phyloP scores from a whole-genome alignment of 345 rosid genomes.

The Orychophragmus violaceus region DNA sequence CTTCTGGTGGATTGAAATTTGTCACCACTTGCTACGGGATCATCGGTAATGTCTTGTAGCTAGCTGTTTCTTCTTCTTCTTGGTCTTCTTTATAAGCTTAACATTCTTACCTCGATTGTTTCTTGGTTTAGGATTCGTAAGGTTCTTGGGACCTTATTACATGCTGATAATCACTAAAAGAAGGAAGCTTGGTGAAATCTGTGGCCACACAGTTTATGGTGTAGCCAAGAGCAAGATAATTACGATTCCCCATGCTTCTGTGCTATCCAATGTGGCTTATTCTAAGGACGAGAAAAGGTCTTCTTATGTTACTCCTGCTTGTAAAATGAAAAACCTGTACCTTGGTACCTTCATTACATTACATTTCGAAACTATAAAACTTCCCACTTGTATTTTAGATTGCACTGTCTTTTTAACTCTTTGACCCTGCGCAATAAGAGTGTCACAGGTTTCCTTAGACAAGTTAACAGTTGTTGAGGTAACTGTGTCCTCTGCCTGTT shows the following conservation, averaged over 20 bases:
- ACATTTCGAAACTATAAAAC: slow-evolving; percentile 13
- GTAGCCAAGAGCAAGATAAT: slow-evolving; percentile 67
- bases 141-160: slow-evolving; percentile 91
- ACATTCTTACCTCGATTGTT: neutral
- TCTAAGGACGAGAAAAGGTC: slow-evolving; percentile 98
- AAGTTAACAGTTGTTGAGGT: slow-evolving; percentile 43
- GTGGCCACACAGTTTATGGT: slow-evolving; percentile 72
- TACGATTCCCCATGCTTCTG: slow-evolving; percentile 57
- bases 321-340: slow-evolving; percentile 68
- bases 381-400: slow-evolving; percentile 46
- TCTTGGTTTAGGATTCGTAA: slow-evolving; percentile 60
- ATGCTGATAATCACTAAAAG: slow-evolving; percentile 87
- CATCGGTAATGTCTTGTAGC: slow-evolving; percentile 44
- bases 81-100: neutral
- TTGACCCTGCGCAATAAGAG: slow-evolving; percentile 21
- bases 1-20: slow-evolving; percentile 80
- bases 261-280: slow-evolving; percentile 71
- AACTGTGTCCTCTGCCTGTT: slow-evolving; percentile 13
- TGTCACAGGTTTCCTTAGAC: slow-evolving; percentile 37
- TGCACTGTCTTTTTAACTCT: slow-evolving; percentile 23
- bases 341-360: slow-evolving; percentile 41
- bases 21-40: slow-evolving; percentile 80
- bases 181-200: slow-evolving; percentile 76
- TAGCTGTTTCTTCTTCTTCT: neutral
- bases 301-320: slow-evolving; percentile 82